Evolutionary conservation across 371 early-diverging fungal genomes (phyloP).

Genomic region (Syncephalastrum monosporum): DNA sequence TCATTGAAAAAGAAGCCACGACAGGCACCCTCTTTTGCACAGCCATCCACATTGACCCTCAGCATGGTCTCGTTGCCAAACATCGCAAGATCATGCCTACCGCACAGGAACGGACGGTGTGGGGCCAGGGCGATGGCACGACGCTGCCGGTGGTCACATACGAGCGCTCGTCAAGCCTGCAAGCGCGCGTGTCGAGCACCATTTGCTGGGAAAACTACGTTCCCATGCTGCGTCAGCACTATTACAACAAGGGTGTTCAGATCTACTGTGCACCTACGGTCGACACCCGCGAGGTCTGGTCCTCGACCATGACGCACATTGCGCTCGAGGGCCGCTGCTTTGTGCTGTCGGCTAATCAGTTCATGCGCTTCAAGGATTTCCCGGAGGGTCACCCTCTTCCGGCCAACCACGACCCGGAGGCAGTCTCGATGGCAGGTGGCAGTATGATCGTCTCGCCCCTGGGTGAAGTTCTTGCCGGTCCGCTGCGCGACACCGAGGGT

Average conservation of each 20-base stretch:
- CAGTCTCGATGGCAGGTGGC: constrained; percentile 14
- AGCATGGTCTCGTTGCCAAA: constrained; percentile 16
- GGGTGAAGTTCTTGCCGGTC: constrained; percentile 22
- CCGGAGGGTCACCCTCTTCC: constrained; percentile 16
- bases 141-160: constrained; percentile 16
- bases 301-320: constrained; percentile 20
- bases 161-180: constrained; percentile 2
- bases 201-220: constrained; percentile 32
- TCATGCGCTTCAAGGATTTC: constrained; percentile 16
- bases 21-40: constrained; percentile 21
- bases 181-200: constrained; percentile 9
- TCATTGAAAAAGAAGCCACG: constrained; percentile 16
- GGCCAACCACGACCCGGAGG: constrained; percentile 5
- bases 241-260: constrained; percentile 17
- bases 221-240: constrained; percentile 18
- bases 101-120: constrained; percentile 13
- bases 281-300: constrained; percentile 17
- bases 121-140: constrained; percentile 23
- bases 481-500: constrained; percentile 19
- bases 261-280: constrained; percentile 27
- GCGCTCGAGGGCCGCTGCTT: constrained; percentile 26
- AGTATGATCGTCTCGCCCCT: constrained; percentile 20
- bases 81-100: constrained; percentile 31
- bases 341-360: constrained; percentile 20
- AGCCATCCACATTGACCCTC: constrained; percentile 14